Evolutionary conservation across 2,329 filamentous ascomycete species (phyloP), one percentile per base, ranked within the genome.

Genomic region (Paraphaeosphaeria minitans): DNA sequence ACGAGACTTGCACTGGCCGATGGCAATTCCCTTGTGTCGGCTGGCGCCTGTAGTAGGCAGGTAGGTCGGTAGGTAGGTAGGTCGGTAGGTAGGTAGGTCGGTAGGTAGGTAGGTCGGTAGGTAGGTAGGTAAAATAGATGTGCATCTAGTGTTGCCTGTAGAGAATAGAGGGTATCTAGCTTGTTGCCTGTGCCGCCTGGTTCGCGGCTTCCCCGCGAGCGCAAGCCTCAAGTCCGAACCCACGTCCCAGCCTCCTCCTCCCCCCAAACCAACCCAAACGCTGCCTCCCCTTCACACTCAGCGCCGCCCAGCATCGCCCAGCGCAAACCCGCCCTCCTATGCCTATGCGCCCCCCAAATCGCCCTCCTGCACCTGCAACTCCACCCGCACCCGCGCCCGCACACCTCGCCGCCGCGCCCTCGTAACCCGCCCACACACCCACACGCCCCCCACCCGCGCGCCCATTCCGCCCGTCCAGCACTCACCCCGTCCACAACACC

Each of bases 331-430:
- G 29, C 60, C 29, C 49, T 45, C 54, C 57, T 61, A 59, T 65
- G 62, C 60, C 56, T 56, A 39, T 53, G 53, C 46, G 35, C 52
- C 35, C 56, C n/a, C 19, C 55, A 21, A 35, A 19, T 55, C 19
- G 37, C 50, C 50, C 55, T 50, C 56, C 63, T 63, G 62, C 62
- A 63, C 47, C 64, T 53, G 33, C 41, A n/a, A n/a, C n/a, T n/a
- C n/a, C n/a, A n/a, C n/a, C n/a, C n/a, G n/a, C n/a, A 63, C 47
- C 64, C 55, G 33, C 41, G 46, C 21, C 45, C 24, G 35, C 42
- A 63, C 14, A 43, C 54, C 37, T 31, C 24, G 24, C 24, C 24
- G 24, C 24, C 21, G 27, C 29, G 35, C 42, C 63, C n/a, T 49
- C 54, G 41, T 31, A 27, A 6, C 24, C 24, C 21, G 27, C 29